These are phyloP conservation scores for Arachnopeziza araneosa DNA, from an alignment of 2,329 filamentous ascomycete species.

Conservation along the genomic window DNA sequence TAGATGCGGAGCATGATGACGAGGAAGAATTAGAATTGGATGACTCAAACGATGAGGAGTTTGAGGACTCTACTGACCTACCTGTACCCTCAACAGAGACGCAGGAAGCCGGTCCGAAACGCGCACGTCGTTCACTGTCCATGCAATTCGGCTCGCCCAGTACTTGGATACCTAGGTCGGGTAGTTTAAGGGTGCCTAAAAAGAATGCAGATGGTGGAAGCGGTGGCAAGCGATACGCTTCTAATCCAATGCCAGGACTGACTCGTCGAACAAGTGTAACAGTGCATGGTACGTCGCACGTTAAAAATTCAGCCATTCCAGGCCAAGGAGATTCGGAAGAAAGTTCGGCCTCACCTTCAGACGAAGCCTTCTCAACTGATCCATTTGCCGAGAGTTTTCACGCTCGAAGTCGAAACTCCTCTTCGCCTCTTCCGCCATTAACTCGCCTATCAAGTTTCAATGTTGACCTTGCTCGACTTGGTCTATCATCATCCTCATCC, in stretches of 20 bases:
- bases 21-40: constrained; percentile 24
- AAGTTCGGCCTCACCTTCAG: constrained; percentile 10
- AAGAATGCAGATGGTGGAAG: constrained; percentile 39
- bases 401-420: constrained; percentile 36
- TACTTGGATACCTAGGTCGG: constrained; percentile 50
- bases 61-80: constrained; percentile 10
- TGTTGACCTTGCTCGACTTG: constrained; percentile 45
- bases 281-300: constrained; percentile 14
- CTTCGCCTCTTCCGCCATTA: constrained; percentile 51
- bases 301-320: background rate
- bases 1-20: constrained; percentile 16
- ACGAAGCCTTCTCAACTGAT: constrained; percentile 19
- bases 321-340: constrained; percentile 1
- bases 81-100: constrained; percentile 23
- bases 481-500: constrained; percentile 36
- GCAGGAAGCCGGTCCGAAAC: constrained; percentile 37
- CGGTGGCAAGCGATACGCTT: constrained; percentile 46
- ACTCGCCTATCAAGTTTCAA: constrained; percentile 50
- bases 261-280: constrained; percentile 17
- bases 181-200: constrained; percentile 52
- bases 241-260: constrained; percentile 41
- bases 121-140: constrained; percentile 49
- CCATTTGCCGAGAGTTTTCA: constrained; percentile 21
- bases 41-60: constrained; percentile 17
- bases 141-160: constrained; percentile 53